Evolutionary conservation across 2,329 filamentous ascomycete species (phyloP), one percentile per base, ranked within the genome.

Genomic region (Talaromyces sp.): DNA sequence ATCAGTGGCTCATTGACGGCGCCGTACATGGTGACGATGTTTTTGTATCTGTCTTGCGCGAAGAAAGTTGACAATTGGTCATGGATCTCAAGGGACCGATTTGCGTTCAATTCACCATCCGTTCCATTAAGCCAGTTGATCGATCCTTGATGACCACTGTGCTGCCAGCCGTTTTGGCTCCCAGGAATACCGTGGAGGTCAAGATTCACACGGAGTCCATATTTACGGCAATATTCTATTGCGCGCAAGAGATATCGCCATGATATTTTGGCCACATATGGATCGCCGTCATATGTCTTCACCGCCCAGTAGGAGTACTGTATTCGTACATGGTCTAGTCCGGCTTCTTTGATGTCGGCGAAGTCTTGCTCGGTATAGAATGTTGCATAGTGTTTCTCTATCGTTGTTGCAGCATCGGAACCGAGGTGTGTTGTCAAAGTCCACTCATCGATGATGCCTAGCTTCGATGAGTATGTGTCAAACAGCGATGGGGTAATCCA

Each of bases 101-200:
- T 82, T 0, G 82, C 87, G 70, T 97, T 96, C 13, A 86, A 71
- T 1, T 82, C 79, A 10, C 94, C 93, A 66, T 96, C 80, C 0
- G 90, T 88, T n/a, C 94, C 94, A 64, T 94, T 94, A 35, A 97
- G 77, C 94, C 94, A 99, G 22, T 85, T 82, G 58, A 97, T 93
- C 1, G 75, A 56, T 1, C 94, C 93, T 69, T 89, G 87, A 9
- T 86, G 85, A 0, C 94, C 94, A 62, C 90, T 95, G 72, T 99
- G 94, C 65, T 97, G 97, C 93, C 93, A 97, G 2, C 94, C 94
- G 66, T 99, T 99, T 68, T 97, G 94, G 55, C 89, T 93, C 0
- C 94, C 94, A 0, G 93, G 93, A 0, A 94, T 79, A n/a, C 83
- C 91, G 74, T 99, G 94, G 4, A 97, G 77, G 70, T 99, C 94